Evolutionary conservation across 495 filamentous ascomycete species (phyloP), one percentile per base, ranked within the genome.

Genomic region (Aspergillus wentii): DNA sequence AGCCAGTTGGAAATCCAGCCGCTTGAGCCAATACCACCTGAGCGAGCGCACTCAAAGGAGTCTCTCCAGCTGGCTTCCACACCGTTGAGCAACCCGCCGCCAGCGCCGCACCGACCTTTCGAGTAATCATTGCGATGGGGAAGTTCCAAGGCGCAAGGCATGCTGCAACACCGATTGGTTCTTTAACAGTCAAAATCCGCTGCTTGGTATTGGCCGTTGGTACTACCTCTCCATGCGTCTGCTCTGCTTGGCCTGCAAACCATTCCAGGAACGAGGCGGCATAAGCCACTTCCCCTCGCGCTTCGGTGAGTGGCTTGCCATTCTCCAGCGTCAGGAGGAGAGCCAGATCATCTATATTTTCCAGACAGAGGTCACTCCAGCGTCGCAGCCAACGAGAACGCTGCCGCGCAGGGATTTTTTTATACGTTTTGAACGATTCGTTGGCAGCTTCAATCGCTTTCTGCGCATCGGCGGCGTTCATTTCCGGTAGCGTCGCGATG

Each of bases 1-100:
- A 74, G 10, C 79, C 79, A 9, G 67, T 61, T 3, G 77, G 76
- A 28, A 80, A 74, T 9, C 80, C 78, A 9, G 79, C 79, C 42
- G 72, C 64, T 23, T 71, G 54, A 4, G 75, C 78, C 4, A 85
- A 64, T 21, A 78, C 62, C 0, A 74, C 77, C 4, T 82, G 47
- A 1, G 76, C 70, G 3, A 78, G 54, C 0, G 71, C 69, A 28
- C 70, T 76, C 17, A 81, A 58, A 1, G 80, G 80, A 1, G 80
- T 82, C 54, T 64, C 56, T 2, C 44, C 44, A 3, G 60, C 51
- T 3, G 58, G 49, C 40, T 66, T 68, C 11, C 4, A 6, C 5
- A 29, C 10, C 5, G 26, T 29, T 5, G 56, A 46, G 26, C 55
- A 60, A 4, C 65, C 65, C 8, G 64, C 62, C 1, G 62, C 64